Percentiles rank a stretch among this genome's conserved stretches.
Conservation (phyloP, 345 rosid species). For the Litchi chinensis region DNA sequence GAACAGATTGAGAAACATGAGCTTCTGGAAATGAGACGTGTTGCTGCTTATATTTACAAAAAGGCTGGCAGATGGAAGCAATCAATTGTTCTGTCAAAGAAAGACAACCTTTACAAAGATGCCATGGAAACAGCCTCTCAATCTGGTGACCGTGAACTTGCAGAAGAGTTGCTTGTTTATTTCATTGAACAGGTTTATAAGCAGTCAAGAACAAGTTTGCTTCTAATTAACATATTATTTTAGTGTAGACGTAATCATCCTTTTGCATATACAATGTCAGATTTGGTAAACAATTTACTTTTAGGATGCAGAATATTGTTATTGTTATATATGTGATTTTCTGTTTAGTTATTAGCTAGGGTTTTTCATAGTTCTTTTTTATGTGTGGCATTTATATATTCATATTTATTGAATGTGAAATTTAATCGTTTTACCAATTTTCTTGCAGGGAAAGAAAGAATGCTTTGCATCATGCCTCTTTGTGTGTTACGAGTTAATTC, state of each 20-base stretch:
- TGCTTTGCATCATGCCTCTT: slow-evolving; percentile 93
- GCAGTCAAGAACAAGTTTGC: neutral
- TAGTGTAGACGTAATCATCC: too few relatives aligned
- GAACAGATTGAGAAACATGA: slow-evolving; percentile 96
- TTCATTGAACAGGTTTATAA: slow-evolving; percentile 82
- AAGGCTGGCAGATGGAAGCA: slow-evolving; percentile 99
- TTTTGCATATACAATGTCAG: too few relatives aligned
- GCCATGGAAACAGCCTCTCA: slow-evolving; percentile 99
- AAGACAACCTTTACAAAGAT: slow-evolving; percentile 87
- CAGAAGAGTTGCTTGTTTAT: slow-evolving; percentile 92
- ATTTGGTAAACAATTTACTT: neutral
- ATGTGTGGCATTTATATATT: neutral
- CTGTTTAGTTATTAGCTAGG: neutral
- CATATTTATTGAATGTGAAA: slow-evolving; percentile 9
- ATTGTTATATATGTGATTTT: neutral
- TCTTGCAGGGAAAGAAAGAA: slow-evolving; percentile 80
- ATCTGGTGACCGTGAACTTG: slow-evolving; percentile 95
- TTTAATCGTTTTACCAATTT: slow-evolving; percentile 13
- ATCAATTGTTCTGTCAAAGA: slow-evolving; percentile 95
- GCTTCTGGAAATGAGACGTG: slow-evolving; percentile 99
- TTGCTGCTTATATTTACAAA: slow-evolving; percentile 96
- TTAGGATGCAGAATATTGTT: neutral
- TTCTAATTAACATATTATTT: neutral
- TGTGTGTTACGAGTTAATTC: slow-evolving; percentile 86
- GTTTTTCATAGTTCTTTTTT: neutral